phyloP scores from a whole-genome alignment of 306 rosid species.

The Crataegus laevigata region DNA sequence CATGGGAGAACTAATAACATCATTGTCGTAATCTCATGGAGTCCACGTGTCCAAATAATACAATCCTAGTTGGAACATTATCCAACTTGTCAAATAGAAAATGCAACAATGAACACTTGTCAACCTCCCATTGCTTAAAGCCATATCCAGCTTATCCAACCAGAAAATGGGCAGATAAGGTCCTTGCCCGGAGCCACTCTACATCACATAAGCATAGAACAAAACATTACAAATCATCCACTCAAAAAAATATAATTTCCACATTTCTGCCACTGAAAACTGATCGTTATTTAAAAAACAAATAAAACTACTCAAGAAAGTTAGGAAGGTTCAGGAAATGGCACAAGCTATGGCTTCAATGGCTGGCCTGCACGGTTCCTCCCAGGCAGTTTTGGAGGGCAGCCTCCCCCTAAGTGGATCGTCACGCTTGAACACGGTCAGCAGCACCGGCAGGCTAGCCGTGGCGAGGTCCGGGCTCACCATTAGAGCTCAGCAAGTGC shows the following conservation, averaged over 20 bases:
- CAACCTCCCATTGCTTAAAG: constrained; percentile 26
- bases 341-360: constrained; percentile 90
- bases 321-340: constrained; percentile 24
- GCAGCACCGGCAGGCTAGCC: constrained; percentile 28
- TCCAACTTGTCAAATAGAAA: constrained; percentile 41
- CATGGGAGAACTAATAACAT: background rate
- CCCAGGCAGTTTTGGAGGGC: constrained; percentile 75
- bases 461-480: constrained; percentile 33
- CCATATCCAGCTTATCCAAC: constrained; percentile 68
- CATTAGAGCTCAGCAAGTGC: constrained; percentile 53
- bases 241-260: constrained; percentile 27
- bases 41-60: constrained; percentile 35
- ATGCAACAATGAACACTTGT: background rate
- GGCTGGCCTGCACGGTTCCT: constrained; percentile 68
- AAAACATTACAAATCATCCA: constrained; percentile 3
- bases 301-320: constrained; percentile 1
- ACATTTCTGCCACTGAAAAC: constrained; percentile 5
- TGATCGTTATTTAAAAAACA: no score
- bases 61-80: constrained; percentile 43
- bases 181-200: constrained; percentile 14
- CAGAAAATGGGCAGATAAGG: constrained; percentile 64
- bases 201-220: constrained; percentile 44
- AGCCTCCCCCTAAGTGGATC: constrained; percentile 58
- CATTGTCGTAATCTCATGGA: constrained; percentile 4
- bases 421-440: constrained; percentile 35